Evolutionary conservation across 108 stramenopile species (phyloP), one percentile per base, ranked within the genome.

Genomic region (Asterionellopsis glacialis): DNA sequence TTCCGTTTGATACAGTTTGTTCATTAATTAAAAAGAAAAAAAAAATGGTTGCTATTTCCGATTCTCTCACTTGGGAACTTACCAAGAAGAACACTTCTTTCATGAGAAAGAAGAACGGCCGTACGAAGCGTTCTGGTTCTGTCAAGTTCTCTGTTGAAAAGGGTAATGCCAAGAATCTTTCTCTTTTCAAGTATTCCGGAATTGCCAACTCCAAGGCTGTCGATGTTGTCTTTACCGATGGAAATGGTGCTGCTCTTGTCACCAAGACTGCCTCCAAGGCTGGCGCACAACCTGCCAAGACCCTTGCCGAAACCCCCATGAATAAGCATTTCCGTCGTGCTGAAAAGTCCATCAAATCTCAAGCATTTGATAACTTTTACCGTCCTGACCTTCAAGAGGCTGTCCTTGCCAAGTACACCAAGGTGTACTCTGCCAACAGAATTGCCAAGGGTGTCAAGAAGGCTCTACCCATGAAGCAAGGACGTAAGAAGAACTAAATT

Each of bases 181-280:
- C 92, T 61, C 76, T 72, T 47, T 90, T 80, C 94, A 96, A 97
- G 90, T 96, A 88, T 68, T 90, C 84, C 38, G 95, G 94, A 52
- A 42, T 98, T 60, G 95, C 96, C 70, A 95, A 94, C 85, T 66
- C 76, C 55, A 92, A 95, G 85, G 77, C 85, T 9, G 65, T 80
- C 56, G 87, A 82, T 52, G 74, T 97, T 45, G 62, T 67, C 18
- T 66, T 74, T 69, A 85, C 85, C 19, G 60, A 59, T 54, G 87
- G 84, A 57, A 78, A 93, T 75, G 76, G 82, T 53, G 91, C 93
- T 57, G 47, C 59, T 11, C 77, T 94, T 56, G 55, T 84, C 55
- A 70, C 79, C 51, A 97, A 95, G 85, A 90, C 90, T 42, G 83
- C 82, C 64, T 73, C 75, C 69, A 94, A 95, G 89, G 76, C 82